Conservation (phyloP, 2,329 filamentous ascomycete genomes). For the Lasiodiplodia hormozganensis region DNA sequence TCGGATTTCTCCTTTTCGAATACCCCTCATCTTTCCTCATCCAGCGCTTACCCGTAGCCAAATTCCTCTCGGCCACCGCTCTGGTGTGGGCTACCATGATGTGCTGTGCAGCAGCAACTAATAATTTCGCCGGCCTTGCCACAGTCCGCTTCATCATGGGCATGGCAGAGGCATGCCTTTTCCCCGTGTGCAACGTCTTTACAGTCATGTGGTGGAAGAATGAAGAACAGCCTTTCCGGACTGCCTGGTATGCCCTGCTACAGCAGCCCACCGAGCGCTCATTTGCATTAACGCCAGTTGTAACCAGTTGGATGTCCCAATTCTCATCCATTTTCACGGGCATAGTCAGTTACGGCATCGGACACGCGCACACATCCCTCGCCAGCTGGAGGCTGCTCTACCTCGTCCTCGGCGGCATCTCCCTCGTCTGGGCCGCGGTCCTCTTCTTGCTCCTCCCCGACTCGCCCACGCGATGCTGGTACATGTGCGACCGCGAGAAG, state of each 20-base stretch:
- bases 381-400: slow-evolving; percentile 31
- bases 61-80: slow-evolving; percentile 34
- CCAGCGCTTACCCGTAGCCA: slow-evolving; percentile 35
- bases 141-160: slow-evolving; percentile 24
- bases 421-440: slow-evolving; percentile 31
- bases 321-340: slow-evolving; percentile 21
- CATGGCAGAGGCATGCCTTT: slow-evolving; percentile 14
- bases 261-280: no score
- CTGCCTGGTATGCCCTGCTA: slow-evolving; percentile 4
- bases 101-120: slow-evolving; percentile 32
- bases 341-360: slow-evolving; percentile 10
- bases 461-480: slow-evolving; percentile 35
- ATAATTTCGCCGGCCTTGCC: slow-evolving; percentile 31
- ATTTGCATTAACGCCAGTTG: not conserved
- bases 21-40: slow-evolving; percentile 34
- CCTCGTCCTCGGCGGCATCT: slow-evolving; percentile 29
- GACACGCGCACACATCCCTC: not conserved
- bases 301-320: not conserved
- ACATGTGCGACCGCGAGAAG: slow-evolving; percentile 27
- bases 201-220: slow-evolving; percentile 27
- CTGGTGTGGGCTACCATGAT: slow-evolving; percentile 35
- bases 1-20: slow-evolving; percentile 36
- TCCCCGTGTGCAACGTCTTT: slow-evolving; percentile 14
- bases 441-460: slow-evolving; percentile 34
- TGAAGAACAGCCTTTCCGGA: not conserved